Conservation (phyloP, 164 flowering plant species). For the Liriodendron chinense region DNA sequence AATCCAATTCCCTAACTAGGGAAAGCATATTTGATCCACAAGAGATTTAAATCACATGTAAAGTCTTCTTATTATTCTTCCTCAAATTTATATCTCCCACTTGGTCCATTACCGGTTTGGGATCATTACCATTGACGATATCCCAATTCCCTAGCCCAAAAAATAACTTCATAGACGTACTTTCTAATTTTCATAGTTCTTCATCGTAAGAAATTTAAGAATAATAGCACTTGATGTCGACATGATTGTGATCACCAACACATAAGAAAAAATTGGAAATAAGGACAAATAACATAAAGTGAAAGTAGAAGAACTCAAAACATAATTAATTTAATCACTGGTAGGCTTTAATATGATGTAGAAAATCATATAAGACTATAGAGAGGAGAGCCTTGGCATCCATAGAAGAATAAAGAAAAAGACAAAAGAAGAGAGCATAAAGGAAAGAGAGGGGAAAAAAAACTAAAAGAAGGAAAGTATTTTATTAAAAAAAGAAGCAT, state of each 20-base stretch:
- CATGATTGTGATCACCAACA: neutral
- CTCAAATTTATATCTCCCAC: neutral
- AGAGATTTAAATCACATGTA: neutral
- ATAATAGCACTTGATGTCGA: neutral
- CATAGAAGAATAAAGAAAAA: too few relatives aligned
- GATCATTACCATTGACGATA: neutral
- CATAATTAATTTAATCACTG: too few relatives aligned
- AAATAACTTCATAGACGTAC: neutral
- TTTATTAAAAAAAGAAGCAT: too few relatives aligned
- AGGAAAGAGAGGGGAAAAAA: too few relatives aligned
- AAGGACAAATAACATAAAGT: too few relatives aligned
- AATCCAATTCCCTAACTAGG: neutral
- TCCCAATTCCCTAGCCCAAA: neutral
- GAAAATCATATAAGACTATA: too few relatives aligned
- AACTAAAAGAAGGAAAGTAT: too few relatives aligned
- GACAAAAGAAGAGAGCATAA: too few relatives aligned
- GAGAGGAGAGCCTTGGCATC: too few relatives aligned
- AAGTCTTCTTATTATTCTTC: neutral
- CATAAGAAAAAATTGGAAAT: too few relatives aligned
- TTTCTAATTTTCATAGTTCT: neutral
- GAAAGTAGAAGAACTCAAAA: too few relatives aligned
- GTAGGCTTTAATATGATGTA: too few relatives aligned
- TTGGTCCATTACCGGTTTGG: neutral
- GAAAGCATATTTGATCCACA: neutral
- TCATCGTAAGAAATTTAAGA: neutral